Percentiles rank a stretch among this genome's conserved stretches.
phyloP scores from a whole-genome alignment of 441 rosid species.

The Gossypium trilobum region DNA sequence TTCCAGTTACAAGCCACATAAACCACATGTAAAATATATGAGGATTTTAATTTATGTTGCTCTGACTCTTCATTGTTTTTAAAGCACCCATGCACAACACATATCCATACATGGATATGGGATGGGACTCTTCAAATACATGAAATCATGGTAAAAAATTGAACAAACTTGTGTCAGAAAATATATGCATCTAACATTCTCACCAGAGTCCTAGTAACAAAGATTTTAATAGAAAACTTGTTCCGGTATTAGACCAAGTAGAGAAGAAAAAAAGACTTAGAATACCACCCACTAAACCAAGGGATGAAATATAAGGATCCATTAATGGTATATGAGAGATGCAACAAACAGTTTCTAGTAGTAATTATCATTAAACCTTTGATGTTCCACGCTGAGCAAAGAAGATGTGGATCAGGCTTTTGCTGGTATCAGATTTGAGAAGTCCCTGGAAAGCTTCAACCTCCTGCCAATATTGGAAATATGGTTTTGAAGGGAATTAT shows the following conservation, averaged over 20 bases:
- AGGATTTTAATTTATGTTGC: neutral
- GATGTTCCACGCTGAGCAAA: slow-evolving; percentile 84
- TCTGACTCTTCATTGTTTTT: neutral
- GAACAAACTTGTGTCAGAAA: neutral
- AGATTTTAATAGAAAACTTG: neutral
- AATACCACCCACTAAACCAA: neutral
- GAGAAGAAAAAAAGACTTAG: neutral
- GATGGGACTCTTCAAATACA: neutral
- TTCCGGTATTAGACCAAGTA: neutral
- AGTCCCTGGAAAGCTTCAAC: slow-evolving; percentile 55
- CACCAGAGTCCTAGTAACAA: neutral
- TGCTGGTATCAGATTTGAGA: slow-evolving; percentile 57
- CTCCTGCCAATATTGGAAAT: slow-evolving; percentile 49
- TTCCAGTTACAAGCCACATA: neutral
- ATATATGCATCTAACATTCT: neutral
- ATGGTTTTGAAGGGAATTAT: slow-evolving; percentile 1
- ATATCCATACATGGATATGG: neutral
- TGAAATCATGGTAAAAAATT: neutral
- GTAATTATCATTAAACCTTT: slow-evolving; percentile 42
- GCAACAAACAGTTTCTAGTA: neutral
- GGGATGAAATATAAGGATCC: neutral
- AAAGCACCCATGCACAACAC: neutral
- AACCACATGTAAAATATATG: neutral
- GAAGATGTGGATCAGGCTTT: slow-evolving; percentile 82
- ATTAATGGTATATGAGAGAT: neutral